Base-by-base conservation (phyloP, 2,329 filamentous ascomycete species). In the Talaromyces sp. region DNA sequence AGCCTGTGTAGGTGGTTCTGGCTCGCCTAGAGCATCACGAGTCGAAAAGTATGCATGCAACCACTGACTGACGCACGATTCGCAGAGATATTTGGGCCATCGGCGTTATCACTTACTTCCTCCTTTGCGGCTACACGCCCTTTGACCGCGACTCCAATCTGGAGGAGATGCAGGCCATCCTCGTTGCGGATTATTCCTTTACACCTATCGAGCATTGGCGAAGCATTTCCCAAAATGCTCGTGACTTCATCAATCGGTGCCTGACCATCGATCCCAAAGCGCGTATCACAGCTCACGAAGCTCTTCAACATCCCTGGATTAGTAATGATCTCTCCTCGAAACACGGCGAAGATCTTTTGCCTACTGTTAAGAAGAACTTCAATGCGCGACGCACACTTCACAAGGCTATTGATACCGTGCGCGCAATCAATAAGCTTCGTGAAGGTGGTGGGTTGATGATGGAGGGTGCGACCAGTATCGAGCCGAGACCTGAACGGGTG, bases 111-210 rank as follows among this genome's bases (percentile, higher is more conserved):
- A 97, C 94, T 33, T 99, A 97, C 79, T 99, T 99, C 78, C 80
- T 99, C 31, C 86, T 99, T 53, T 97, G 94, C 75, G 94, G 94
- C 60, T 97, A 97, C 77, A 99, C 94, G 0, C 94, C 94, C 11
- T 99, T 99, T 73, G 94, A 99, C 76, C 89, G 94, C 57, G 94
- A 97, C 74, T 93, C 87, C 66, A 96, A 99, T 75, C 87, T 97
- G 69, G 94, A 99, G 78, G 94, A 99, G 78, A 97, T 99, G 93
- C 93, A 97, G 78, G 94, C 94, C 66, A 99, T 99, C 70, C 84
- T 97, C 58, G 89, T 91, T 62, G 94, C 94, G 60, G 93, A 97
- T 78, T 99, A 97, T 80, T 89, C 86, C 69, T 99, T 97, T 75
- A 93, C 90, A 3, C 94, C 94, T 1, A 77, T 89, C 61, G 93